Base-by-base conservation (phyloP, 345 rosid species). In the Salix suchowensis region DNA sequence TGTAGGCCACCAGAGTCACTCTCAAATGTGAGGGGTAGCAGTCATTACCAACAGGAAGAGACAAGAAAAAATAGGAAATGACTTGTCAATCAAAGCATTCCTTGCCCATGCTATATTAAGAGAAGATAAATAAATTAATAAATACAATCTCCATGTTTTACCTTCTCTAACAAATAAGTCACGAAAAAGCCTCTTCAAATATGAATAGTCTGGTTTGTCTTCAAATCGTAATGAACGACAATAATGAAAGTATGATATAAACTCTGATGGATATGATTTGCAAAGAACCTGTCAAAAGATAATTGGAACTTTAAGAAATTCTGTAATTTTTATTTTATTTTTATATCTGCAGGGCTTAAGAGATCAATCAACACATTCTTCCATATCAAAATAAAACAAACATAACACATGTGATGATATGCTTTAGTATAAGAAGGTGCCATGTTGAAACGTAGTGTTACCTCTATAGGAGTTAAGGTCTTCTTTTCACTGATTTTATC, bases 401-500 rank as follows among this genome's bases (percentile, higher is more conserved):
- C 6, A 13, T 14, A 46, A 13, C 18, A 13, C 50, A 46, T 12
- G 15, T 12, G 4, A 13, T 46, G 15, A 15, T 46, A 46, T 46
- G 50, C 18, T 13, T 46, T 14, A 14, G 50, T 46, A 46, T 12
- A 46, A 46, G 50, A 12, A 14, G 16, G 50, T 46, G 50, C 13
- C 16, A 26, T 24, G 28, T 9, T 0, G 2, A 48, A 21, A 65
- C 34, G 40, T 11, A 40, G 7, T 1, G 32, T 19, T 80, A 80
- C 83, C 83, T 80, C 83, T 24, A 80, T 72, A 39, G 83, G 79
- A 64, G 83, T 80, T 55, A 76, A 48, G 76, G 76, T 75, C 76
- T 80, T 80, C 79, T 76, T 80, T 67, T 80, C 83, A 67, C 79
- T 80, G 40, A 80, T 80, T 67, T 44, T 76, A 70, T 80, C 83